phyloP scores from a whole-genome alignment of 768 basidiomycete species.

The Pulveroboletus sp. region DNA sequence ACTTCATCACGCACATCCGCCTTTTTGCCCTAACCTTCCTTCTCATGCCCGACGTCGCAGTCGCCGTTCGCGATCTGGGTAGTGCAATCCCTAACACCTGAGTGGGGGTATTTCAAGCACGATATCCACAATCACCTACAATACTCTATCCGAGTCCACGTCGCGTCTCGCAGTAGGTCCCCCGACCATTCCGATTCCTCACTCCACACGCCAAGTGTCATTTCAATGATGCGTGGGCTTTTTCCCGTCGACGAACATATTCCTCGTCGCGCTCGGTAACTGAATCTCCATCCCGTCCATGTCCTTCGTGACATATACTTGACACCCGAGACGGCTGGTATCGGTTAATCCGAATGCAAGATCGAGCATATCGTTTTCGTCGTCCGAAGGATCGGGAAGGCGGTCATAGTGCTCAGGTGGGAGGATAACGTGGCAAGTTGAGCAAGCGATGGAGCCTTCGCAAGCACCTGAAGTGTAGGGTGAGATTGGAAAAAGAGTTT shows the following conservation, averaged over 20 bases:
- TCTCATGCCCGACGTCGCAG: too few relatives aligned
- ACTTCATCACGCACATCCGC: background rate
- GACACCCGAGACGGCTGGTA: conserved; percentile 79
- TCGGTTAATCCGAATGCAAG: conserved; percentile 97
- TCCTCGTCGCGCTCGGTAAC: conserved; percentile 87
- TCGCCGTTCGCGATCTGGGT: background rate
- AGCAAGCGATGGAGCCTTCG: conserved; percentile 94
- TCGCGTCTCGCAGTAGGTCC: background rate
- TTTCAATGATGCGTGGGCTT: conserved; percentile 47
- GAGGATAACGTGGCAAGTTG: conserved; percentile 90
- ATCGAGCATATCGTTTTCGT: conserved; percentile 98
- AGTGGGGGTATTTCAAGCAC: conserved; percentile 16
- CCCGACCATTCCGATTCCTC: background rate
- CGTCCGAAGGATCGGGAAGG: conserved; percentile 90
- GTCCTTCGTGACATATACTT: conserved; percentile 72
- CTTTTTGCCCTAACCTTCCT: background rate
- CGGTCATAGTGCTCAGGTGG: conserved; percentile 65
- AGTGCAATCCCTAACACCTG: background rate
- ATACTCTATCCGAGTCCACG: background rate
- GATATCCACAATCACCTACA: conserved; percentile 14
- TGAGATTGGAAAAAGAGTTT: background rate
- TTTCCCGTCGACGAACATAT: conserved; percentile 92
- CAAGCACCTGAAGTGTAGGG: conserved; percentile 72
- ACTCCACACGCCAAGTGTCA: background rate
- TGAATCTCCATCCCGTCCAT: conserved; percentile 83